A percentile compares a stretch with the other conserved stretches of the same genome.
Conservation (phyloP, 768 basidiomycete species). For the Cyathus striatus region DNA sequence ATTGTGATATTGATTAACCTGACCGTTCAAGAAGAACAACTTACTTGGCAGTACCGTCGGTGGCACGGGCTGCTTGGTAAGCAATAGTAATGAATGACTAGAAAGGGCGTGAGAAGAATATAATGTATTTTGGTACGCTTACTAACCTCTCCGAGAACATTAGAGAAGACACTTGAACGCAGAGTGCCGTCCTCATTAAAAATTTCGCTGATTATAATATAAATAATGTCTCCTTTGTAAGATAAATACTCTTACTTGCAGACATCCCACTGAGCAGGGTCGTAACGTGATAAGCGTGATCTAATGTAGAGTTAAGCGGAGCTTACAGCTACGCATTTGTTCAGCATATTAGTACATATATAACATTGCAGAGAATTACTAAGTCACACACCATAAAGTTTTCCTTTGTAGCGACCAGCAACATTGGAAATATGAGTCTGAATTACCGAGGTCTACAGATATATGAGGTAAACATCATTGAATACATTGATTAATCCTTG, state of each 20-base stretch:
- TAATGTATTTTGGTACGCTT: not conserved
- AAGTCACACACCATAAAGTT: constrained; percentile 28
- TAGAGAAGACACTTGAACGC: constrained; percentile 41
- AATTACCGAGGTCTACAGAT: constrained; percentile 31
- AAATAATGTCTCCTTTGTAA: not conserved
- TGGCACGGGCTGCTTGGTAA: constrained; percentile 36
- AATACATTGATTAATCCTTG: too few species aligned
- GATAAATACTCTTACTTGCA: constrained; percentile 26
- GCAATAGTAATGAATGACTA: constrained; percentile 39
- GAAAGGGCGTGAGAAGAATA: constrained; percentile 1
- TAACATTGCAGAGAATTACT: not conserved
- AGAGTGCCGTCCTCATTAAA: constrained; percentile 48
- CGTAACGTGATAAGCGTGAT: not conserved
- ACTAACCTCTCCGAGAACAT: constrained; percentile 41
- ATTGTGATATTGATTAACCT: not conserved
- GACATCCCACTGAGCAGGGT: constrained; percentile 31
- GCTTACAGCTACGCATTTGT: constrained; percentile 3
- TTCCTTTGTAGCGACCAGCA: constrained; percentile 40
- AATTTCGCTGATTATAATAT: constrained; percentile 31
- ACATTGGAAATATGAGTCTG: constrained; percentile 42
- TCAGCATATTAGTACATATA: not conserved
- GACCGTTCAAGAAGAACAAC: not conserved
- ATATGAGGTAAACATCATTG: not conserved
- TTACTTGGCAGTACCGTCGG: constrained; percentile 37
- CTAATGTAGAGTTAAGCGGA: not conserved